Evolutionary conservation across 108 stramenopile species (phyloP).

Genomic region (Skeletonema menzelii): DNA sequence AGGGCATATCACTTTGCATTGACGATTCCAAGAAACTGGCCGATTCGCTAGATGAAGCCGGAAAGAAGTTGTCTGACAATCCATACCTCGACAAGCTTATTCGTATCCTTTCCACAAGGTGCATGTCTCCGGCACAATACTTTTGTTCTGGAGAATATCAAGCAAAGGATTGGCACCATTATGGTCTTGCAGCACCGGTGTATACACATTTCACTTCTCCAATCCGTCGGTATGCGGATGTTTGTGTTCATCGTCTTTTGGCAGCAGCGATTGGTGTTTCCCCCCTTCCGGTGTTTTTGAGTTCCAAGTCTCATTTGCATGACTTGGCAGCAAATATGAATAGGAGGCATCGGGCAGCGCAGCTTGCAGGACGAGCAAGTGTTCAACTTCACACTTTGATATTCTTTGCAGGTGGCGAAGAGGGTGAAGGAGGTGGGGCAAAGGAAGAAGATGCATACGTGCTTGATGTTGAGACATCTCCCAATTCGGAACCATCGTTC

Average conservation of each 20-base stretch:
- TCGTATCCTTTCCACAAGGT: slow-evolving; percentile 96
- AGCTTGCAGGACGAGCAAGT: slow-evolving; percentile 92
- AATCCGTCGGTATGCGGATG: slow-evolving; percentile 99
- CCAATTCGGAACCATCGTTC: slow-evolving; percentile 66
- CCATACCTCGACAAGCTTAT: slow-evolving; percentile 95
- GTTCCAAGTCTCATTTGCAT: slow-evolving; percentile 90
- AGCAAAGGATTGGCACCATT: slow-evolving; percentile 92
- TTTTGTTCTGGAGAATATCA: slow-evolving; percentile 96
- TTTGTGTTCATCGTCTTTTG: slow-evolving; percentile 97
- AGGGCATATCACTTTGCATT: slow-evolving; percentile 86
- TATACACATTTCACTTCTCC: slow-evolving; percentile 99
- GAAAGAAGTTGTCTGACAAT: slow-evolving; percentile 60
- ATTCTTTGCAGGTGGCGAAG: slow-evolving; percentile 83
- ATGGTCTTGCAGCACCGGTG: slow-evolving; percentile 98
- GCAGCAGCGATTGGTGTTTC: slow-evolving; percentile 93
- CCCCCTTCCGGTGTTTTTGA: slow-evolving; percentile 86
- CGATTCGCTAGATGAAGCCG: slow-evolving; percentile 92
- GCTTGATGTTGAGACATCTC: slow-evolving; percentile 77
- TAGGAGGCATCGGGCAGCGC: slow-evolving; percentile 93
- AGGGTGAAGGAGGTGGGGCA: slow-evolving; percentile 55
- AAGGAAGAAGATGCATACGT: slow-evolving; percentile 94
- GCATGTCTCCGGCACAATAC: slow-evolving; percentile 97
- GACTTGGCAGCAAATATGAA: slow-evolving; percentile 97
- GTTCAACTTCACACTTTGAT: slow-evolving; percentile 91
- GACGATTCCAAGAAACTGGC: slow-evolving; percentile 92